Base-by-base conservation (phyloP, 257 asterid species). In the Lavandula angustifolia region DNA sequence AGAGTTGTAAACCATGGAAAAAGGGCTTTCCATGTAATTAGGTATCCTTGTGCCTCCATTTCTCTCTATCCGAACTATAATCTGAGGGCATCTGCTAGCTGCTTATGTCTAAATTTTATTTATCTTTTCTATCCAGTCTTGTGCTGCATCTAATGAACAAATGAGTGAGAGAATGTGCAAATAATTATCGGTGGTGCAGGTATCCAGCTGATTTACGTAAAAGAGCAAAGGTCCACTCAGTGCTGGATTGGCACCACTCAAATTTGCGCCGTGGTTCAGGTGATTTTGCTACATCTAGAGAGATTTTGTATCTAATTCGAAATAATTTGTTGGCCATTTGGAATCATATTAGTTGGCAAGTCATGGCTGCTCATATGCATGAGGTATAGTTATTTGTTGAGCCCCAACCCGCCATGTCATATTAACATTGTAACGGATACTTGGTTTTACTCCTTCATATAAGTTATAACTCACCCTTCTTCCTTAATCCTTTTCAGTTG, bases 191-290 rank as follows among this genome's bases (percentile, higher is more conserved):
- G 8, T 54, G 22, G 46, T 58, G 57, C 70, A 92, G 98, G 98
- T 92, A 89, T 70, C 98, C 98, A 9, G 61, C 85, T 49, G 96
- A 89, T 73, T 47, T 87, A 14, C 79, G 64, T 51, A 70, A 75
- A 64, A 85, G 96, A 72, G 92, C 96, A 22, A 81, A 82, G 77
- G 62, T 87, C 56, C 81, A 92, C 79, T 81, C 95, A 4, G 90
- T 84, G 65, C 76, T 92, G 40, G 96, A 92, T 71, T 92, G 98
- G 98, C 98, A 92, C 72, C 98, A 87, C 84, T 54, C 95, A 7
- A 85, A 89, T 73, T 56, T 89, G 73, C 95, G 95, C 5, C 82
- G 83, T 37, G 98, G 95, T 62, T 71, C 95, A 77, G 87, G 96
- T 92, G 64, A 66, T 51, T 61, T 47, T 54, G 9, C 22, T 27